Percentiles rank a stretch among this genome's conserved stretches.
phyloP scores from a whole-genome alignment of 116 monocot genomes.

The Cymodocea nodosa region DNA sequence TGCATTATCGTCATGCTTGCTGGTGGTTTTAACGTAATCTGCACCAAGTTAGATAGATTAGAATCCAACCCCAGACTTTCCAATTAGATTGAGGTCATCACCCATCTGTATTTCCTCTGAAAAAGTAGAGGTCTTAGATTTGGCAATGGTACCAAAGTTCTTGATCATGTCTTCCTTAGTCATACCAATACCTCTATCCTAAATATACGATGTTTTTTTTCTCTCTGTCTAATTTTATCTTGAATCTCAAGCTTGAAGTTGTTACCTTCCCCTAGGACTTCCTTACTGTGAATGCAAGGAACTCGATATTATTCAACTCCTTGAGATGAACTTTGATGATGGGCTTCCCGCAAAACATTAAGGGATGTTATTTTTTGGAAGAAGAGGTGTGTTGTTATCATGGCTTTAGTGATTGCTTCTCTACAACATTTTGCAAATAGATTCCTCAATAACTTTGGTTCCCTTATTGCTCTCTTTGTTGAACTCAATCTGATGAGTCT shows the following conservation, averaged over 20 bases:
- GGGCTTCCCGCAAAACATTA: too few species aligned
- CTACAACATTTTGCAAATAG: neutral
- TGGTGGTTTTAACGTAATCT: constrained; percentile 91
- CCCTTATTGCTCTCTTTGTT: too few species aligned
- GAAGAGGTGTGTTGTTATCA: too few species aligned
- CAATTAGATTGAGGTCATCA: constrained; percentile 86
- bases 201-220: constrained; percentile 68
- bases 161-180: constrained; percentile 94
- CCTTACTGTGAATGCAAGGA: constrained; percentile 84
- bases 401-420: neutral
- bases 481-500: too few species aligned
- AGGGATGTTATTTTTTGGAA: too few species aligned
- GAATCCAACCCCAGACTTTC: constrained; percentile 95
- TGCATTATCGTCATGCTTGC: constrained; percentile 96
- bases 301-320: constrained; percentile 94
- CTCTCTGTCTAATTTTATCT: constrained; percentile 95
- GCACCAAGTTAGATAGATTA: constrained; percentile 94
- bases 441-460: too few species aligned
- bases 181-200: constrained; percentile 96
- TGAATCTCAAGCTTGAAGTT: constrained; percentile 83
- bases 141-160: constrained; percentile 93
- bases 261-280: constrained; percentile 81
- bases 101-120: constrained; percentile 94
- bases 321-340: constrained; percentile 3
- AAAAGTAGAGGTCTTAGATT: constrained; percentile 95